phyloP scores from a whole-genome alignment of 140 eudicot genomes.

The Cichorium intybus region DNA sequence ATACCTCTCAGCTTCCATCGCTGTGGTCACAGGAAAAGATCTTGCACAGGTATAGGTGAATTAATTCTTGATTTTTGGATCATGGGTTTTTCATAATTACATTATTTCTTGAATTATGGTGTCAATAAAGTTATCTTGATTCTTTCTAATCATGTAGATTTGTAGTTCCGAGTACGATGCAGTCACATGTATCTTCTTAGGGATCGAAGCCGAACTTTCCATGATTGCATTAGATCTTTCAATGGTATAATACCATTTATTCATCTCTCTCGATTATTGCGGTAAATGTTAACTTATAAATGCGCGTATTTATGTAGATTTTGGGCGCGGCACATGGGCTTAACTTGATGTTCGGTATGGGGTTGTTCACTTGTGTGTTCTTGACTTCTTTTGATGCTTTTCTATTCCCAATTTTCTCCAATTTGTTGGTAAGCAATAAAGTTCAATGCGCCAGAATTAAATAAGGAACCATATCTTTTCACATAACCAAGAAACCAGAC shows the following conservation, averaged over 20 bases:
- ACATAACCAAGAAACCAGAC: not conserved
- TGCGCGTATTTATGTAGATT: conserved; percentile 43
- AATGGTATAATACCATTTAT: conserved; percentile 45
- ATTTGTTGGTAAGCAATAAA: conserved; percentile 46
- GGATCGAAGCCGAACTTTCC: conserved; percentile 80
- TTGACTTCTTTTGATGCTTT: conserved; percentile 69
- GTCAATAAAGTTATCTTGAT: conserved; percentile 15
- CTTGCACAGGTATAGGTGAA: conserved; percentile 65
- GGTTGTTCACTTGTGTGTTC: conserved; percentile 66
- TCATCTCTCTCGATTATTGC: not conserved
- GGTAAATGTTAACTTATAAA: not conserved
- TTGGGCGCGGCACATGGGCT: conserved; percentile 89
- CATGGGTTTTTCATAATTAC: not conserved
- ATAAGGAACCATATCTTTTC: not conserved
- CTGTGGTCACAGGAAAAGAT: conserved; percentile 68
- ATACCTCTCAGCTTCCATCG: conserved; percentile 72
- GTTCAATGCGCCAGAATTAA: not conserved
- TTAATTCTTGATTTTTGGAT: not conserved
- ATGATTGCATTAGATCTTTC: conserved; percentile 75
- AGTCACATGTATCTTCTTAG: conserved; percentile 61
- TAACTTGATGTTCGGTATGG: conserved; percentile 62
- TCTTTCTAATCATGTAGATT: conserved; percentile 49
- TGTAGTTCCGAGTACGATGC: conserved; percentile 74
- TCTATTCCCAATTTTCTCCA: conserved; percentile 74
- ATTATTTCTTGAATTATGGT: not conserved